These are phyloP conservation scores for Aspergillus sp. DNA, from an alignment of 2,329 filamentous ascomycete species.

Conservation along the genomic window DNA sequence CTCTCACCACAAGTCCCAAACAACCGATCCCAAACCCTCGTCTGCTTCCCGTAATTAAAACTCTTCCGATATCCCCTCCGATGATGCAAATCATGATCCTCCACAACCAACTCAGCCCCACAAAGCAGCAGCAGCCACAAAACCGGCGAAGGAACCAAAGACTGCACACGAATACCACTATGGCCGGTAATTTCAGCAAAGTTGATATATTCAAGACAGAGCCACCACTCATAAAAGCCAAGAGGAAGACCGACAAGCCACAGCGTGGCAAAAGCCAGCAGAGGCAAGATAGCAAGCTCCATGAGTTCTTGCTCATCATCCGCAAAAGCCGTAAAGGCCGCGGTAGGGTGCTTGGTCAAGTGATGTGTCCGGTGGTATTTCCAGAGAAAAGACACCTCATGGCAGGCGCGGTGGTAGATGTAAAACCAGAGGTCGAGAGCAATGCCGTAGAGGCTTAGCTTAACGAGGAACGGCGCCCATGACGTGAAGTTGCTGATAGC, in stretches of 20 bases:
- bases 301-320: slow-evolving; percentile 18
- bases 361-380: slow-evolving; percentile 16
- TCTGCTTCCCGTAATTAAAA: slow-evolving; percentile 20
- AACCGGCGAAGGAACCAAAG: slow-evolving; percentile 7
- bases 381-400: slow-evolving; percentile 15
- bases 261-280: slow-evolving; percentile 13
- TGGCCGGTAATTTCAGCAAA: slow-evolving; percentile 17
- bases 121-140: slow-evolving; percentile 11
- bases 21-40: slow-evolving; percentile 19
- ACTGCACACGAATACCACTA: slow-evolving; percentile 16
- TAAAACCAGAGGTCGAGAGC: slow-evolving; percentile 22
- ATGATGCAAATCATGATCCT: slow-evolving; percentile 19
- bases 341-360: slow-evolving; percentile 17
- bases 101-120: slow-evolving; percentile 16
- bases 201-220: slow-evolving; percentile 16
- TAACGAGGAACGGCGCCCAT: slow-evolving; percentile 13
- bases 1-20: slow-evolving; percentile 15
- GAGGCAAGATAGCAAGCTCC: slow-evolving; percentile 14
- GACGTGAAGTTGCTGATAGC: background rate
- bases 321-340: slow-evolving; percentile 14
- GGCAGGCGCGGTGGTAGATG: slow-evolving; percentile 16
- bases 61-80: slow-evolving; percentile 19
- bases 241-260: slow-evolving; percentile 14
- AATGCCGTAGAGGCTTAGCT: slow-evolving; percentile 12
- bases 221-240: slow-evolving; percentile 20